A percentile compares a stretch with the other conserved stretches of the same genome.
These are phyloP conservation scores for Parathielavia hyrcaniae DNA, from an alignment of 495 filamentous ascomycete genomes.

Conservation along the genomic window DNA sequence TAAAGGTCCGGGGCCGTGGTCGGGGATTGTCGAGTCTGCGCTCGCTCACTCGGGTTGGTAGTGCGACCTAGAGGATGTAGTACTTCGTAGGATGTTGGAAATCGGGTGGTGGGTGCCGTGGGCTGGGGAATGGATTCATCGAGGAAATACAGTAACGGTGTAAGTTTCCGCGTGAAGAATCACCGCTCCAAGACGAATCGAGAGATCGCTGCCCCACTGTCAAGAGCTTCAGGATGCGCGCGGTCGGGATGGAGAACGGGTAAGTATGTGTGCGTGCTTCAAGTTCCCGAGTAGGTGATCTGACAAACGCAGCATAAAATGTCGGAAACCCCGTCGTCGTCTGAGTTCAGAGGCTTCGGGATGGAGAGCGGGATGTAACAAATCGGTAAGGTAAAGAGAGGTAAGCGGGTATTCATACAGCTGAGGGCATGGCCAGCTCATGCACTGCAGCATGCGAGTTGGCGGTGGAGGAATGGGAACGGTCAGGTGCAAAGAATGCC, in stretches of 20 bases:
- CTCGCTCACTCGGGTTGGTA: slow-evolving; percentile 13
- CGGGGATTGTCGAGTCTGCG: slow-evolving; percentile 5
- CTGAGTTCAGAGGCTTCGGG: slow-evolving; percentile 21
- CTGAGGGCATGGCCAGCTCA: neutral
- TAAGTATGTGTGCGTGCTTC: slow-evolving; percentile 7
- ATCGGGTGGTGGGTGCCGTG: slow-evolving; percentile 10
- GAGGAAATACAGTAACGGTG: slow-evolving; percentile 13
- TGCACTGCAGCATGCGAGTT: neutral
- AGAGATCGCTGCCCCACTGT: slow-evolving; percentile 1
- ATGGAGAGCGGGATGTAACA: slow-evolving; percentile 11
- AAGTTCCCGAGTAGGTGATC: neutral
- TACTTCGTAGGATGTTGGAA: slow-evolving; percentile 8
- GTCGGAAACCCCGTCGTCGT: slow-evolving; percentile 16
- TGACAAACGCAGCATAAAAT: slow-evolving; percentile 5
- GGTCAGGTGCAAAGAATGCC: no score
- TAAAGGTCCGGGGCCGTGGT: slow-evolving; percentile 11
- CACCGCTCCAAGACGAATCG: slow-evolving; percentile 1
- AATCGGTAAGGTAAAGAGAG: slow-evolving; percentile 9
- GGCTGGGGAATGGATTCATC: slow-evolving; percentile 17
- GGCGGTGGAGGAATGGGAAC: neutral
- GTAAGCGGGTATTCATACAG: no score
- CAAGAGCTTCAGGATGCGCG: neutral
- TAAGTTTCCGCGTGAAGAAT: slow-evolving; percentile 15
- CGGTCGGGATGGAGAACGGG: slow-evolving; percentile 5
- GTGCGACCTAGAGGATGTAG: neutral